phyloP scores from a whole-genome alignment of 257 asterid genomes.

The Jacaranda mimosifolia region DNA sequence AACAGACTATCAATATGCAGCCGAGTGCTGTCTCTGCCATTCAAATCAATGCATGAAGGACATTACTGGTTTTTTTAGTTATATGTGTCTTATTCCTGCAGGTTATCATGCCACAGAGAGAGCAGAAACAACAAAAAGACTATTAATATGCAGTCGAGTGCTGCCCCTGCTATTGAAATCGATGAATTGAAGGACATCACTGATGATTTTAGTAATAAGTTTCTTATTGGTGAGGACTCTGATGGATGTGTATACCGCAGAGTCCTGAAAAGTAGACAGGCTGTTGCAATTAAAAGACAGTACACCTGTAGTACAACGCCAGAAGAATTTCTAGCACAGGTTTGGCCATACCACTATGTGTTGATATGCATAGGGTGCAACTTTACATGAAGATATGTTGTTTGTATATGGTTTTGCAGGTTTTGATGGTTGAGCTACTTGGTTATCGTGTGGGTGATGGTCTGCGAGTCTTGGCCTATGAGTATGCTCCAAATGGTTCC shows the following conservation, averaged over 20 bases:
- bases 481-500: constrained; percentile 60
- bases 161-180: too few relatives aligned
- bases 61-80: too few relatives aligned
- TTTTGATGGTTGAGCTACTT: constrained; percentile 61
- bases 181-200: too few relatives aligned
- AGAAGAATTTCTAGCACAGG: constrained; percentile 40
- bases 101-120: too few relatives aligned
- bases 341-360: constrained; percentile 4
- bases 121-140: too few relatives aligned
- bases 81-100: too few relatives aligned
- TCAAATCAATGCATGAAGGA: too few relatives aligned
- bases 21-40: too few relatives aligned
- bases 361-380: background rate
- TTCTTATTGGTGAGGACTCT: constrained; percentile 32
- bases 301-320: constrained; percentile 34
- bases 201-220: too few relatives aligned
- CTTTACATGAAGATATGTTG: background rate
- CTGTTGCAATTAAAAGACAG: constrained; percentile 30
- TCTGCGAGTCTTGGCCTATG: constrained; percentile 59
- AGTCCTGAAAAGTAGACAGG: constrained; percentile 30
- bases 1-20: background rate
- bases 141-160: too few relatives aligned
- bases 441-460: constrained; percentile 65
- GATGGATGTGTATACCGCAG: constrained; percentile 35
- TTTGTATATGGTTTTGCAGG: constrained; percentile 40